Conservation (phyloP, 2,329 filamentous ascomycete genomes). For the Pyrenochaeta sp. region DNA sequence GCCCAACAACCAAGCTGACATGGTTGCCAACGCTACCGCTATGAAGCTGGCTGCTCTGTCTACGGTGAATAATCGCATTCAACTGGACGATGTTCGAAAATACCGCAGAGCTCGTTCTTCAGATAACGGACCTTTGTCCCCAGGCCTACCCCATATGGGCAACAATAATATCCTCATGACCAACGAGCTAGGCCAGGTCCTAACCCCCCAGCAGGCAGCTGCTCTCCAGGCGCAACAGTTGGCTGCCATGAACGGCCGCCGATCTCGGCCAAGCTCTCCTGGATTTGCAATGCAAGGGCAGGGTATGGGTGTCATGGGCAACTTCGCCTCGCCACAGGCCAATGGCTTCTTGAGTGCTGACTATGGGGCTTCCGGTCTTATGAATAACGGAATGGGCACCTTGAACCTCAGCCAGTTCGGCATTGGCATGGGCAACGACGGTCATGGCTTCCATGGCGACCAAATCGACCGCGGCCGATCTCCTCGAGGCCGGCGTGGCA, state of each 20-base stretch:
- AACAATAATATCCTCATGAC: conserved; percentile 89
- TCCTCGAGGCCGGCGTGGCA: conserved; percentile 88
- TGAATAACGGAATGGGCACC: conserved; percentile 75
- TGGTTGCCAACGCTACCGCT: conserved; percentile 97
- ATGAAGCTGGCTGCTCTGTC: conserved; percentile 98
- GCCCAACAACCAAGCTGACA: conserved; percentile 80
- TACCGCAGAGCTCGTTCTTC: conserved; percentile 91
- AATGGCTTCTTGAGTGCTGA: conserved; percentile 94
- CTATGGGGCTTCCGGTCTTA: conserved; percentile 73
- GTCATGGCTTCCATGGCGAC: conserved; percentile 90
- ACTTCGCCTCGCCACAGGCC: conserved; percentile 87
- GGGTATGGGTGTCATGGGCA: conserved; percentile 66
- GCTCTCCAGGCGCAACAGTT: conserved; percentile 77
- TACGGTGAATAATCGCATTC: conserved; percentile 97
- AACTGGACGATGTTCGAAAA: conserved; percentile 94
- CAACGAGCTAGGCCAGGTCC: conserved; percentile 88
- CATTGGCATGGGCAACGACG: conserved; percentile 54
- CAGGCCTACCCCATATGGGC: conserved; percentile 68
- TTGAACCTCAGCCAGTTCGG: conserved; percentile 78
- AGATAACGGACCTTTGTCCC: conserved; percentile 75
- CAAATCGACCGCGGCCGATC: conserved; percentile 91
- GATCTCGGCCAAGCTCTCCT: conserved; percentile 89
- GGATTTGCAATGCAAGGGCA: conserved; percentile 78
- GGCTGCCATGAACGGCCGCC: conserved; percentile 78
- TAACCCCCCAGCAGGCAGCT: conserved; percentile 67